phyloP scores from a whole-genome alignment of 352 stramenopile species.

The Pythium biforme region DNA sequence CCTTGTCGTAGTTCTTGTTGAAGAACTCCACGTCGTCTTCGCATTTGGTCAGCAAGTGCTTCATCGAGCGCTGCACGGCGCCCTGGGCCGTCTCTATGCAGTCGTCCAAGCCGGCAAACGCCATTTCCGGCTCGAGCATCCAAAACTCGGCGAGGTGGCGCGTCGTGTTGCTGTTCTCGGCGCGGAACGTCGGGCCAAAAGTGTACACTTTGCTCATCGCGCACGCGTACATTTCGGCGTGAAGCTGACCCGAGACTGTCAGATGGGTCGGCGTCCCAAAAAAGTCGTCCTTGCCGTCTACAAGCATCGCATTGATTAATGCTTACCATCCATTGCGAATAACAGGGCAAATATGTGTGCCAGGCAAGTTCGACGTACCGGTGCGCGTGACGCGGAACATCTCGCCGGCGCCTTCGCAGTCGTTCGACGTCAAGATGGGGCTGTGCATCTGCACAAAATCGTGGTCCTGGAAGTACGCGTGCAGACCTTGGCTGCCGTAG shows the following conservation, averaged over 20 bases:
- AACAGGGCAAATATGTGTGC: no score
- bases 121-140: conserved; percentile 97
- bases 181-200: conserved; percentile 98
- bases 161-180: conserved; percentile 98
- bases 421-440: conserved; percentile 96
- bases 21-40: conserved; percentile 94
- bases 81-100: conserved; percentile 94
- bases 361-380: conserved; percentile 36
- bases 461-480: conserved; percentile 76
- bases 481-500: conserved; percentile 55
- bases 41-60: conserved; percentile 80
- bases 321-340: no score
- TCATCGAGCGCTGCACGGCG: conserved; percentile 89
- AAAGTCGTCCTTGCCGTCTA: conserved; percentile 91
- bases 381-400: conserved; percentile 94
- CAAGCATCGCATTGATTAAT: conserved; percentile 18
- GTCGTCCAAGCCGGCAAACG: conserved; percentile 69
- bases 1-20: conserved; percentile 86
- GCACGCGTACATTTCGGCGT: conserved; percentile 96
- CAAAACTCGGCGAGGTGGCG: conserved; percentile 97
- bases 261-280: conserved; percentile 92
- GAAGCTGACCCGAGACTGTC: conserved; percentile 92
- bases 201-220: conserved; percentile 98
- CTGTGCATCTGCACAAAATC: conserved; percentile 86
- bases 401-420: conserved; percentile 98